Evolutionary conservation across 2,329 filamentous ascomycete species (phyloP).

Genomic region (Ascochyta fabae): DNA sequence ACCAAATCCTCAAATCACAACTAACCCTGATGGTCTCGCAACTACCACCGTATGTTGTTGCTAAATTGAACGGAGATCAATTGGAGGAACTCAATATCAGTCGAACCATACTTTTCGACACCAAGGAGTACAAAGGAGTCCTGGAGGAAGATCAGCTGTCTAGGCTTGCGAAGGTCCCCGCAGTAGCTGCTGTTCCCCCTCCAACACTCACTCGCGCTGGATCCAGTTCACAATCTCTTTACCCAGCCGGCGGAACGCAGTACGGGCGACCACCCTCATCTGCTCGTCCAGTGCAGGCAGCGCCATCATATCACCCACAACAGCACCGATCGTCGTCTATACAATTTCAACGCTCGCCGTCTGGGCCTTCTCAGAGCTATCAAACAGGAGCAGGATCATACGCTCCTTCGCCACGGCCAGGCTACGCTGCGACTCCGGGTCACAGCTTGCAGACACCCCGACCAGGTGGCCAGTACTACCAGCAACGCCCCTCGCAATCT

Average conservation of each 20-base stretch:
- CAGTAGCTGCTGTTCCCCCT: slow-evolving; percentile 36
- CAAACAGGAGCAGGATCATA: slow-evolving; percentile 40
- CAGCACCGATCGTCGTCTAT: slow-evolving; percentile 46
- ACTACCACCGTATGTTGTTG: slow-evolving; percentile 83
- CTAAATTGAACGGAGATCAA: slow-evolving; percentile 85
- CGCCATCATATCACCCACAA: slow-evolving; percentile 46
- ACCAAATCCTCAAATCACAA: slow-evolving; percentile 77
- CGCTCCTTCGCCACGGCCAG: slow-evolving; percentile 33
- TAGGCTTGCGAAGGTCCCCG: slow-evolving; percentile 51
- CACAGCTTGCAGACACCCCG: slow-evolving; percentile 44
- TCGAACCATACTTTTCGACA: slow-evolving; percentile 75
- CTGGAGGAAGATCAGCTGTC: slow-evolving; percentile 80
- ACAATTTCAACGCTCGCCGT: slow-evolving; percentile 45
- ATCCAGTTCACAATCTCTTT: slow-evolving; percentile 39
- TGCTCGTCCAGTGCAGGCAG: slow-evolving; percentile 38
- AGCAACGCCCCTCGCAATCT: slow-evolving; percentile 39
- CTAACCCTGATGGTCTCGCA: slow-evolving; percentile 74
- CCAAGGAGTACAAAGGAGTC: slow-evolving; percentile 75
- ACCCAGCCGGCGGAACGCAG: slow-evolving; percentile 36
- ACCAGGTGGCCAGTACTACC: slow-evolving; percentile 38
- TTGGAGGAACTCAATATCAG: slow-evolving; percentile 83
- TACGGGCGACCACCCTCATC: slow-evolving; percentile 40
- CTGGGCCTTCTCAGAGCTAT: slow-evolving; percentile 36
- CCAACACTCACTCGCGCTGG: slow-evolving; percentile 36
- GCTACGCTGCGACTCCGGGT: slow-evolving; percentile 36